These are phyloP conservation scores for Tetrahymena malaccensis DNA, from an alignment of 73 alveolate genomes.

Conservation along the genomic window DNA sequence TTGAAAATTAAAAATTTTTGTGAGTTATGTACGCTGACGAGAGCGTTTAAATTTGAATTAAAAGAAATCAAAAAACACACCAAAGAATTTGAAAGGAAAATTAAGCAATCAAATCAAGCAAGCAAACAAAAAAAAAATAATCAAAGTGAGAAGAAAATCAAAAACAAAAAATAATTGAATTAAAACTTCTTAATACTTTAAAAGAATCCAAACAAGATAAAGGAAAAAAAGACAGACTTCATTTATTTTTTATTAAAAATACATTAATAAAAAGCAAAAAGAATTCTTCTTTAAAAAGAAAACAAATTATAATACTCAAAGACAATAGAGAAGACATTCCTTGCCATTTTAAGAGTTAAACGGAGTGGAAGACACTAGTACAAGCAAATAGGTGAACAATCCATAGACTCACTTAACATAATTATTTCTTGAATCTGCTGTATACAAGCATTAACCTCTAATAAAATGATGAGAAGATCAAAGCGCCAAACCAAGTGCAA, in stretches of 20 bases:
- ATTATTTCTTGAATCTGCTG: neutral
- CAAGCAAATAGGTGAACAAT: neutral
- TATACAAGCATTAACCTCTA: neutral
- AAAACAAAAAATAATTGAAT: neutral
- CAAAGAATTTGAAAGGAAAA: neutral
- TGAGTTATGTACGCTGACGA: conserved; percentile 1
- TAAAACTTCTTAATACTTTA: neutral
- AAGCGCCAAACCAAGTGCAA: neutral
- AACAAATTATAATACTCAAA: neutral
- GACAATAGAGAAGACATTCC: neutral
- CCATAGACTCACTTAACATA: neutral
- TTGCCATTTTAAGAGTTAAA: neutral
- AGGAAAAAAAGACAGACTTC: neutral
- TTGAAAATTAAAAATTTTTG: neutral
- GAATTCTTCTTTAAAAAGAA: neutral
- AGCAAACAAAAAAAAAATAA: neutral
- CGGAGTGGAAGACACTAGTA: neutral
- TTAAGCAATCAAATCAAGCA: neutral
- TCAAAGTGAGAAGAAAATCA: neutral
- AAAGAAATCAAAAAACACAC: neutral
- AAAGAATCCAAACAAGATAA: neutral
- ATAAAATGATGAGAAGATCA: neutral
- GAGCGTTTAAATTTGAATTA: neutral
- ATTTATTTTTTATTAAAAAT: neutral
- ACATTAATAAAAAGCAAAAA: neutral